These are phyloP conservation scores for Chaetomiaceae sp. DNA, from an alignment of 2,329 filamentous ascomycete species.

Conservation along the genomic window DNA sequence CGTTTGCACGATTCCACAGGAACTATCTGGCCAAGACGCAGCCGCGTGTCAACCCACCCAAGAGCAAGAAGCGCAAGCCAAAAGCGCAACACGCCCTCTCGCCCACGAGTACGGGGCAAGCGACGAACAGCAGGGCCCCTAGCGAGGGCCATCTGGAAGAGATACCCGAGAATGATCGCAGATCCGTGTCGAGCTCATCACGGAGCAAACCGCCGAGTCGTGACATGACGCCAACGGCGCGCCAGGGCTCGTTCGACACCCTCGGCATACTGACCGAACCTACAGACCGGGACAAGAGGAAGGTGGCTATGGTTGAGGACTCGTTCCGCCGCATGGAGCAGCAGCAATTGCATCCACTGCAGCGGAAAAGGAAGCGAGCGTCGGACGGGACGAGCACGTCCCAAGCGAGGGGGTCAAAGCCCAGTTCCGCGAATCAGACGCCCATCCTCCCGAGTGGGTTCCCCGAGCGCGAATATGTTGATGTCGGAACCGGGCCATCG, in stretches of 20 bases:
- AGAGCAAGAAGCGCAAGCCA: slow-evolving; percentile 50
- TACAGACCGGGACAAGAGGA: slow-evolving; percentile 61
- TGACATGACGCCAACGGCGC: slow-evolving; percentile 54
- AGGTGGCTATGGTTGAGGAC: slow-evolving; percentile 60
- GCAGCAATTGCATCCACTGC: slow-evolving; percentile 35
- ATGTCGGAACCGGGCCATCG: slow-evolving; percentile 41
- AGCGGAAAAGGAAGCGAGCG: slow-evolving; percentile 56
- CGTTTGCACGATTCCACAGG: slow-evolving; percentile 57
- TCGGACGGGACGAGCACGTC: slow-evolving; percentile 45
- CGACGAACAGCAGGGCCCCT: slow-evolving; percentile 56
- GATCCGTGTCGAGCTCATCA: slow-evolving; percentile 45
- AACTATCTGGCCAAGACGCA: slow-evolving; percentile 47
- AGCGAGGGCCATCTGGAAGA: slow-evolving; percentile 57
- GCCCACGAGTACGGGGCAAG: slow-evolving; percentile 55
- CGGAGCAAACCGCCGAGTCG: slow-evolving; percentile 62
- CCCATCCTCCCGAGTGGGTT: slow-evolving; percentile 29
- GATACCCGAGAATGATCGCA: slow-evolving; percentile 45
- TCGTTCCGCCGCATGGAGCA: slow-evolving; percentile 57
- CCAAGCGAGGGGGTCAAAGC: slow-evolving; percentile 26
- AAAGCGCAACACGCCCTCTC: slow-evolving; percentile 50
- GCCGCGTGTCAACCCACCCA: slow-evolving; percentile 31
- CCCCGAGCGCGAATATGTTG: slow-evolving; percentile 41
- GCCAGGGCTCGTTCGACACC: slow-evolving; percentile 55
- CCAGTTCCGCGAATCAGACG: slow-evolving; percentile 18
- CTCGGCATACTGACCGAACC: slow-evolving; percentile 56